Conservation (phyloP, 768 basidiomycete genomes). For the Termitomyces sp. region DNA sequence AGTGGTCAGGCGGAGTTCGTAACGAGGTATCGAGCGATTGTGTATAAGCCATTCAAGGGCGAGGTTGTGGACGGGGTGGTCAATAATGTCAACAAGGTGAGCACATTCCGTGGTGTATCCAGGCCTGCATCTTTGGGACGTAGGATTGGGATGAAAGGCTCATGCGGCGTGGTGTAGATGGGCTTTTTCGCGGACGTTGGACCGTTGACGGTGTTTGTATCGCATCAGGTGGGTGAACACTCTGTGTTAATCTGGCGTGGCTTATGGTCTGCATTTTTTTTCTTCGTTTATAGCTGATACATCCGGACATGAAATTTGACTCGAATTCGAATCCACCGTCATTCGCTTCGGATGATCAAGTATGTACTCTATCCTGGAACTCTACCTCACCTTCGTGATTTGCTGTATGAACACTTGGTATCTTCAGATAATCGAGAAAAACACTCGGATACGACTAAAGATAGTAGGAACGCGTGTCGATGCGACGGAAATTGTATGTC, state of each 20-base stretch:
- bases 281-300: constrained; percentile 68
- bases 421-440: constrained; percentile 86
- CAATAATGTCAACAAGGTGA: constrained; percentile 90
- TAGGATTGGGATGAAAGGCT: neutral
- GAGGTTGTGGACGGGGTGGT: constrained; percentile 98
- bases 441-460: constrained; percentile 87
- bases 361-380: constrained; percentile 20
- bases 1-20: constrained; percentile 96
- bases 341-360: constrained; percentile 88
- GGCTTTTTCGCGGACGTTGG: constrained; percentile 98
- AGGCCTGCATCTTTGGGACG: neutral
- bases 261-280: neutral
- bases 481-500: constrained; percentile 90
- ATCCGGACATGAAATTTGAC: constrained; percentile 91
- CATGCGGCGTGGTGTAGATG: constrained; percentile 55
- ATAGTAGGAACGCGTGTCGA: constrained; percentile 98
- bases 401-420: neutral
- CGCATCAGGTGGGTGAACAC: constrained; percentile 69
- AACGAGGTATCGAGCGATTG: constrained; percentile 91
- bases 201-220: constrained; percentile 90
- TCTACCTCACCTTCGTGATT: neutral
- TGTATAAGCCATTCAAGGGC: constrained; percentile 99
- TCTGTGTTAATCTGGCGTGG: neutral
- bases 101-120: constrained; percentile 13
- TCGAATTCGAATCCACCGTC: constrained; percentile 97